Evolutionary conservation across 176 grass and related monocot species (phyloP).

Genomic region (Phoenix roebelenii): DNA sequence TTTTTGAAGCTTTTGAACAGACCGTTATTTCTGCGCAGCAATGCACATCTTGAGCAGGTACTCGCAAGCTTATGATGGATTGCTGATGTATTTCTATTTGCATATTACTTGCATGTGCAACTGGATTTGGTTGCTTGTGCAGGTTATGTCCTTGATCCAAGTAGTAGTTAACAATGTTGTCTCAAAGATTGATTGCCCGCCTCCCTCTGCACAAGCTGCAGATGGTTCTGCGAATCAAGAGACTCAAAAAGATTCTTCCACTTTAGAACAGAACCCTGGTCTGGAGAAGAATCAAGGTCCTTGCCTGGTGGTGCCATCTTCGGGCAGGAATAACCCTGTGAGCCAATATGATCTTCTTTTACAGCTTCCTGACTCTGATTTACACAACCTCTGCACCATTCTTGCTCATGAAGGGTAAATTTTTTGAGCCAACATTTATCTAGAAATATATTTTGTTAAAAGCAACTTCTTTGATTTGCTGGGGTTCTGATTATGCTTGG

Average conservation of each 20-base stretch:
- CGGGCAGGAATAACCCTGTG: conserved; percentile 18
- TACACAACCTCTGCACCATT: conserved; percentile 58
- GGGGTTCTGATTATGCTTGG: no score
- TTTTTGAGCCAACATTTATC: background rate
- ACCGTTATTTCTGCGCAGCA: conserved; percentile 65
- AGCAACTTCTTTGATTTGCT: no score
- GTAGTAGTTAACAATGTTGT: conserved; percentile 59
- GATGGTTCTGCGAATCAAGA: conserved; percentile 24
- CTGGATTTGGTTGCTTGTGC: background rate
- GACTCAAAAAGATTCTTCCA: conserved; percentile 22
- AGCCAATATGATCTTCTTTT: conserved; percentile 45
- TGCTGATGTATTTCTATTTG: background rate
- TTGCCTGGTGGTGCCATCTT: conserved; percentile 19
- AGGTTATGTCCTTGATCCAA: conserved; percentile 78
- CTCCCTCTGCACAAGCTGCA: conserved; percentile 25
- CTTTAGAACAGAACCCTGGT: conserved; percentile 21
- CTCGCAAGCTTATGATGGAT: conserved; percentile 13
- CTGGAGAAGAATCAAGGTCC: conserved; percentile 17
- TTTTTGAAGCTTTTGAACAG: conserved; percentile 70
- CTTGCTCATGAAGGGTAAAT: conserved; percentile 82
- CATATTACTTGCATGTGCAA: no score
- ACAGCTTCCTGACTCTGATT: conserved; percentile 50
- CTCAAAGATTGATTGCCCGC: conserved; percentile 35
- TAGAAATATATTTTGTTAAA: no score
- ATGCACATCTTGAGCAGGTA: conserved; percentile 74